A percentile compares a stretch with the other conserved stretches of the same genome.
Evolutionary conservation across 1,139 yeast species (phyloP).

Genomic region (Yamadazyma spencermartinsiae): DNA sequence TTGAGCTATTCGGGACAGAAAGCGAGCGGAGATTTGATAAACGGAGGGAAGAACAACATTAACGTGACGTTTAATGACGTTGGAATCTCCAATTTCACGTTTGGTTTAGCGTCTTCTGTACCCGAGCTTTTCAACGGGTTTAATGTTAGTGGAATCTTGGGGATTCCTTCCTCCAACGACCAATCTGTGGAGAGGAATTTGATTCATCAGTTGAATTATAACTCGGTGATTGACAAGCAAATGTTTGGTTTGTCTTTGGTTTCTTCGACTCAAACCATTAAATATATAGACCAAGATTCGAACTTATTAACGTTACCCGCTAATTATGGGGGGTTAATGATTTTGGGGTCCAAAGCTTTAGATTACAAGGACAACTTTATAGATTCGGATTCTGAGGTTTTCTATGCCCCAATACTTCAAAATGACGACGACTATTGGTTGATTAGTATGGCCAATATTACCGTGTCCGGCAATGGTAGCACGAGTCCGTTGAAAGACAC

Average conservation of each 20-base stretch:
- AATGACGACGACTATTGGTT: slow-evolving; percentile 54
- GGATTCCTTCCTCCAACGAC: slow-evolving; percentile 47
- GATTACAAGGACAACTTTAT: slow-evolving; percentile 17
- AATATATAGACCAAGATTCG: slow-evolving; percentile 11
- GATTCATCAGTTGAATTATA: slow-evolving; percentile 21
- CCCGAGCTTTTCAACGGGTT: slow-evolving; percentile 55
- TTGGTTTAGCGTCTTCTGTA: slow-evolving; percentile 56
- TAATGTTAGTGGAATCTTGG: slow-evolving; percentile 61
- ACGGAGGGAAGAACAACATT: slow-evolving; percentile 21
- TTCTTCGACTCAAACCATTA: slow-evolving; percentile 18
- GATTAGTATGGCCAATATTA: slow-evolving; percentile 39
- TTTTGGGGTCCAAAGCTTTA: slow-evolving; percentile 25
- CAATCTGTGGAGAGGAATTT: slow-evolving; percentile 20
- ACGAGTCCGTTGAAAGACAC: slow-evolving; percentile 21
- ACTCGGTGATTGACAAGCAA: slow-evolving; percentile 20
- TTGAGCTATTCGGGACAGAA: slow-evolving; percentile 57
- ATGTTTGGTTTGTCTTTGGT: slow-evolving; percentile 25
- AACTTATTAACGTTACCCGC: slow-evolving; percentile 13
- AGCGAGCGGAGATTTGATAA: slow-evolving; percentile 49
- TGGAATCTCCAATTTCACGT: slow-evolving; percentile 39
- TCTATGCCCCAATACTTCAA: slow-evolving; percentile 39
- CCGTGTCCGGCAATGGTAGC: slow-evolving; percentile 18
- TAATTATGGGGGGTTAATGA: slow-evolving; percentile 27
- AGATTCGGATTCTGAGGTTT: slow-evolving; percentile 19
- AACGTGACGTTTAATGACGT: slow-evolving; percentile 32